phyloP scores from a whole-genome alignment of 176 grass and related monocot genomes.

The Rhipidocladum racemiflorum region DNA sequence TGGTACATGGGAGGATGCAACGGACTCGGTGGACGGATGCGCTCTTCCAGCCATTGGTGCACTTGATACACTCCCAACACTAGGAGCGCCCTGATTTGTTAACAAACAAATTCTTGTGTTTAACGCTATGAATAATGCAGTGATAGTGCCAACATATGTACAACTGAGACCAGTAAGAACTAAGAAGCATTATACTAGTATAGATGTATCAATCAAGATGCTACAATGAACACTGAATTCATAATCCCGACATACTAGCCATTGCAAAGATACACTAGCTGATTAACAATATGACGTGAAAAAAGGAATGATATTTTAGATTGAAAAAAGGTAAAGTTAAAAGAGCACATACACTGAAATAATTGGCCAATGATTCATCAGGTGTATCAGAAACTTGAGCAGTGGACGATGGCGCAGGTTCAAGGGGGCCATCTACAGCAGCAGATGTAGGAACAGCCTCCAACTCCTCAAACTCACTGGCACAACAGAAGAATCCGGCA shows the following conservation, averaged over 20 bases:
- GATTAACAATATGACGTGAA: background rate
- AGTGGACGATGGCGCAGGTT: constrained; percentile 38
- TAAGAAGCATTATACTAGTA: constrained; percentile 15
- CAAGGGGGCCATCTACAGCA: constrained; percentile 71
- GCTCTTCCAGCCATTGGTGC: constrained; percentile 36
- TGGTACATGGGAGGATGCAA: constrained; percentile 42
- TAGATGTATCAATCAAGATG: constrained; percentile 12
- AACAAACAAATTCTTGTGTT: constrained; percentile 19
- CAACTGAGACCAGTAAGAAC: background rate
- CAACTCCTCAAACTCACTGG: constrained; percentile 77
- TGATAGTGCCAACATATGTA: background rate
- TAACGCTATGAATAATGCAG: background rate
- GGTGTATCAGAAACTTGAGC: constrained; percentile 41
- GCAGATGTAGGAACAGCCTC: constrained; percentile 73
- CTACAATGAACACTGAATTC: background rate
- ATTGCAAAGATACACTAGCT: background rate
- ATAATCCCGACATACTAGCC: background rate
- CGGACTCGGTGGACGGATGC: constrained; percentile 16
- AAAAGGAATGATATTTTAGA: background rate
- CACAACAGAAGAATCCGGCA: background rate
- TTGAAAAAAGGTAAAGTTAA: background rate
- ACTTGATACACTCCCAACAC: constrained; percentile 41
- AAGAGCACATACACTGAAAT: constrained; percentile 56
- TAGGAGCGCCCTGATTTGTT: constrained; percentile 47
- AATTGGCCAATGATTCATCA: constrained; percentile 58